phyloP scores from a whole-genome alignment of 1,139 yeast genomes.

The Geotrichum europaeum region DNA sequence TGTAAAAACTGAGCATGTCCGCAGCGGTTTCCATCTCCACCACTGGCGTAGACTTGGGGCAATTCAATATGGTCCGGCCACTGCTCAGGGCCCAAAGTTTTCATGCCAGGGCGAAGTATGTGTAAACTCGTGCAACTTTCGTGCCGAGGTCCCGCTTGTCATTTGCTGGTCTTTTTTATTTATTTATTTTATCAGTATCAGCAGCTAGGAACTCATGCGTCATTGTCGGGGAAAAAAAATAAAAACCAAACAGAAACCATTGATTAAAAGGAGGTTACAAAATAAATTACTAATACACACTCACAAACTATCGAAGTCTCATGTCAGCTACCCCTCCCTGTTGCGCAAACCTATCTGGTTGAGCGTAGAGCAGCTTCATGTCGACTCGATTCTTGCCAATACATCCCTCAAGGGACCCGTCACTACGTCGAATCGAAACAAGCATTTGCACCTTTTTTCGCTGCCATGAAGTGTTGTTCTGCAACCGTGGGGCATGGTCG shows the following conservation, averaged over 20 bases:
- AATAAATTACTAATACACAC: not conserved
- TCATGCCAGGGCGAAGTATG: not conserved
- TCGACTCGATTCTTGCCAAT: conserved; percentile 6
- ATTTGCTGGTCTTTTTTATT: not conserved
- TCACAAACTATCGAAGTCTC: not conserved
- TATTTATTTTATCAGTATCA: not conserved
- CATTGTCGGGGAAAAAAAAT: no score
- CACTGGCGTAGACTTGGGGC: no score
- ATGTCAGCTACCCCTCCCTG: conserved; percentile 9
- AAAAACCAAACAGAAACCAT: no score
- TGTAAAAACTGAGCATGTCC: no score
- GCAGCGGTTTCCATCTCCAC: no score
- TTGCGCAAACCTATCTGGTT: not conserved
- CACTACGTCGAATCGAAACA: conserved; percentile 7
- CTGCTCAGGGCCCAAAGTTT: not conserved
- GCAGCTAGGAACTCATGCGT: not conserved
- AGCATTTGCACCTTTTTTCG: not conserved
- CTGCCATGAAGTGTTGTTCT: not conserved
- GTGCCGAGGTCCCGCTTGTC: not conserved
- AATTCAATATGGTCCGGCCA: no score
- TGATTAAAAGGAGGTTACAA: no score
- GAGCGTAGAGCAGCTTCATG: conserved; percentile 5
- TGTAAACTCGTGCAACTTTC: not conserved
- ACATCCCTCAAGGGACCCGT: conserved; percentile 11
- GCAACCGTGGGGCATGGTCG: not conserved